Base-by-base conservation (phyloP, 371 early-diverging fungal genomes). In the Mycotypha africana region DNA sequence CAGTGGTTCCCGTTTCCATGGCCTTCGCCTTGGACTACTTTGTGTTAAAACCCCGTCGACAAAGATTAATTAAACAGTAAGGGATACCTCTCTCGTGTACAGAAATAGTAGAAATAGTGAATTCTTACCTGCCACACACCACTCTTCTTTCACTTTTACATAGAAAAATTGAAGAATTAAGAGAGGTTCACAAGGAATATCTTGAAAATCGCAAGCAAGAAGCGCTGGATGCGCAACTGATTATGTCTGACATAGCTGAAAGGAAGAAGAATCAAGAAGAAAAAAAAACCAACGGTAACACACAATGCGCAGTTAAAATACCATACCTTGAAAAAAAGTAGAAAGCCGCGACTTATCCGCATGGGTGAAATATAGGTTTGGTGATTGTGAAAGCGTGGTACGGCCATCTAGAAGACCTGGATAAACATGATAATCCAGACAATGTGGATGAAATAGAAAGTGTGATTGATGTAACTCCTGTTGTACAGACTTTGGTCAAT, bases 311-410 rank as follows among this genome's bases (percentile, higher is more conserved):
- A n/a, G n/a, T n/a, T n/a, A n/a, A n/a, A n/a, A n/a, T n/a, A n/a
- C n/a, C n/a, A n/a, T n/a, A n/a, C n/a, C n/a, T n/a, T n/a, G n/a
- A n/a, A n/a, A n/a, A n/a, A n/a, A n/a, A n/a, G n/a, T n/a, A n/a
- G n/a, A n/a, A n/a, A n/a, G n/a, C n/a, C n/a, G n/a, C n/a, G n/a
- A n/a, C n/a, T n/a, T n/a, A n/a, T n/a, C n/a, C n/a, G n/a, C n/a
- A n/a, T n/a, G n/a, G n/a, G n/a, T 37, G 7, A 10, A 17, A 40
- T 16, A 30, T 40, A 65, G 91, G 95, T 4, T 70, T 97, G 38
- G 80, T 95, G 15, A 86, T 97, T 54, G 67, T 93, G 21, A 74
- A 80, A 39, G 98, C 97, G 12, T 57, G 80, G 37, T 97, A 95
- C 56, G 98, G 98, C 41, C 79, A 86, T 55, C 64, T 92, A 35